A percentile compares a stretch with the other conserved stretches of the same genome.
These are phyloP conservation scores for Naganishia sp. DNA, from an alignment of 1,284 basidiomycete species.

Conservation along the genomic window DNA sequence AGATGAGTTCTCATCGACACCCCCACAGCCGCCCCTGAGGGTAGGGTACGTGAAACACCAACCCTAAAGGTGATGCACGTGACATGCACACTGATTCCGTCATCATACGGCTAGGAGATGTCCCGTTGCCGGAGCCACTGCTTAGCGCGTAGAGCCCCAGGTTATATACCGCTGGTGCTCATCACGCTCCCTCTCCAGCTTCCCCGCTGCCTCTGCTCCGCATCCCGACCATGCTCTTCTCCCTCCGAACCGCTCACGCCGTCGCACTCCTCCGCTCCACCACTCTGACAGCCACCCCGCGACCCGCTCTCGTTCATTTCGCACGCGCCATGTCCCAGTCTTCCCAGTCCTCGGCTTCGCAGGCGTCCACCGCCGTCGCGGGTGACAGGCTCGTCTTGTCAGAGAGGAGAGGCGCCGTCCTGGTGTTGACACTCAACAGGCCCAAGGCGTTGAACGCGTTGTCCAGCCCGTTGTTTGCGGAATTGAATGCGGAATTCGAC, in stretches of 20 bases:
- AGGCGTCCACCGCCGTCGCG: conserved; percentile 32
- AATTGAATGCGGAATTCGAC: conserved; percentile 73
- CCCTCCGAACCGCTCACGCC: not conserved
- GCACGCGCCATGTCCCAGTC: conserved; percentile 41
- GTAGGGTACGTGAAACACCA: no score
- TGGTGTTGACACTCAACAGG: conserved; percentile 89
- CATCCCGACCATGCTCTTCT: no score
- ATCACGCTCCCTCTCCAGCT: no score
- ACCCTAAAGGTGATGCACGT: no score
- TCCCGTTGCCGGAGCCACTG: no score
- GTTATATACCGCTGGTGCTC: no score
- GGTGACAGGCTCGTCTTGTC: conserved; percentile 49
- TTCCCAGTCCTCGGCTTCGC: conserved; percentile 42
- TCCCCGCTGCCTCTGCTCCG: no score
- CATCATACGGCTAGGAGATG: no score
- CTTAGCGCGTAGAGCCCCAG: no score
- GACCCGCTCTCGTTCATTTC: conserved; percentile 18
- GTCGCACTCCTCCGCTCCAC: not conserved
- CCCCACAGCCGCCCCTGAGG: no score
- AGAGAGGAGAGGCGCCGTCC: conserved; percentile 61
- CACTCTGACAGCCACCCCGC: conserved; percentile 1
- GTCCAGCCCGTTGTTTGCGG: conserved; percentile 72
- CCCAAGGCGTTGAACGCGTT: conserved; percentile 96
- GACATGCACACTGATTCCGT: no score
- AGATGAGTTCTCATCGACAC: no score